Evolutionary conservation across 768 basidiomycete genomes (phyloP).

Genomic region (Termitomyces sp.): DNA sequence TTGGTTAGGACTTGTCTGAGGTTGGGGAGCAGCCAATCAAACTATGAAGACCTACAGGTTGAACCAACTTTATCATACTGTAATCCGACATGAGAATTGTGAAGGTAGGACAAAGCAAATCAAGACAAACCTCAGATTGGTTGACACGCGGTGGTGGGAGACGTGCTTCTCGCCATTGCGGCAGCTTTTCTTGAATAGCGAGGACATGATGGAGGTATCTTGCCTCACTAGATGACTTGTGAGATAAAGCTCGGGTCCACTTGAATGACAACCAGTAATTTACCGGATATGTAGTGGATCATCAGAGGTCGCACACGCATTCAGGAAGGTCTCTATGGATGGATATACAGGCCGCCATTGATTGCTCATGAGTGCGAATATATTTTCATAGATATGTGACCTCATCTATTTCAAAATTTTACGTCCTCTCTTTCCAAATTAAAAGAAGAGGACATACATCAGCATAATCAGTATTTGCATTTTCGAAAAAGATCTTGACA

Average conservation of each 20-base stretch:
- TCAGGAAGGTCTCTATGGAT: slow-evolving; percentile 48
- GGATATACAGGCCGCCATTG: slow-evolving; percentile 71
- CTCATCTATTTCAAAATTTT: slow-evolving; percentile 48
- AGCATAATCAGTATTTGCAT: slow-evolving; percentile 79
- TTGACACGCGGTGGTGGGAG: slow-evolving; percentile 83
- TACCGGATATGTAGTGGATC: slow-evolving; percentile 69
- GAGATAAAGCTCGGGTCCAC: neutral
- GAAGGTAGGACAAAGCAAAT: neutral
- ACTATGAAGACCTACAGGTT: slow-evolving; percentile 51
- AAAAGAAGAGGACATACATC: slow-evolving; percentile 48
- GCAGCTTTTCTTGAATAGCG: slow-evolving; percentile 55
- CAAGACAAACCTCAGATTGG: slow-evolving; percentile 61
- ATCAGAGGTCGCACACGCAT: slow-evolving; percentile 43
- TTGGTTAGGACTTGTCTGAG: slow-evolving; percentile 13
- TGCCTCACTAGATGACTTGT: slow-evolving; percentile 37
- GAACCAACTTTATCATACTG: slow-evolving; percentile 87
- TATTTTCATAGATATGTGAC: slow-evolving; percentile 60
- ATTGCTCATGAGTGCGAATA: slow-evolving; percentile 53
- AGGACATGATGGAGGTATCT: slow-evolving; percentile 55
- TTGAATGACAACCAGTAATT: neutral
- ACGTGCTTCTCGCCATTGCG: slow-evolving; percentile 69
- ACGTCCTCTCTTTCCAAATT: slow-evolving; percentile 1
- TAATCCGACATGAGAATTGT: slow-evolving; percentile 9
- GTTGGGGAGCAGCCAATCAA: neutral
- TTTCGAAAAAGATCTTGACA: slow-evolving; percentile 66